Conservation (phyloP, 495 filamentous ascomycete species). For the Tirmania nivea region DNA sequence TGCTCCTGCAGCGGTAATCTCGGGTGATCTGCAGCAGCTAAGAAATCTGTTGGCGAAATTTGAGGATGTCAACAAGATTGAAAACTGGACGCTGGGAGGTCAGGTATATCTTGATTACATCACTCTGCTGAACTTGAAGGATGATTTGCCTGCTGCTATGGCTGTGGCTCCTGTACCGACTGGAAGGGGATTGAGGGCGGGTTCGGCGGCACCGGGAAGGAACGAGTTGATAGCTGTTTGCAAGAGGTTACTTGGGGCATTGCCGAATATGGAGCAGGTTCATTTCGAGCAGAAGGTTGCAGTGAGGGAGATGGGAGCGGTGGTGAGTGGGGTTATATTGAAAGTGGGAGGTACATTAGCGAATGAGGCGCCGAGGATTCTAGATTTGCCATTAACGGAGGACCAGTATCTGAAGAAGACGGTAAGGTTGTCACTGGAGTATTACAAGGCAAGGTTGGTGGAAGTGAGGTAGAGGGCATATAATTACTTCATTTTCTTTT, state of each 20-base stretch:
- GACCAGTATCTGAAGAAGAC: constrained; percentile 47
- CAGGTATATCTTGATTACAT: constrained; percentile 68
- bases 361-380: constrained; percentile 28
- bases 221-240: constrained; percentile 36
- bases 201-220: constrained; percentile 11
- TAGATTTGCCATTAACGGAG: constrained; percentile 48
- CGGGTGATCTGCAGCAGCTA: constrained; percentile 45
- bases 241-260: constrained; percentile 39
- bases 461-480: neutral
- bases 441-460: constrained; percentile 28
- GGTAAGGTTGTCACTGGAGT: constrained; percentile 42
- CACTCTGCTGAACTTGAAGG: constrained; percentile 28
- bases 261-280: constrained; percentile 30
- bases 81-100: constrained; percentile 53
- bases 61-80: constrained; percentile 26
- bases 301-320: constrained; percentile 54
- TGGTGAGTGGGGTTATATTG: constrained; percentile 39
- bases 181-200: constrained; percentile 10
- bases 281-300: constrained; percentile 32
- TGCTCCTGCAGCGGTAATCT: constrained; percentile 57
- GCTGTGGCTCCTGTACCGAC: neutral
- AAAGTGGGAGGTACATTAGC: constrained; percentile 30
- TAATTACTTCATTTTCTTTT: too few relatives aligned
- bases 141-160: constrained; percentile 10
- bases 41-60: constrained; percentile 46